Percentiles rank a stretch among this genome's conserved stretches.
These are phyloP conservation scores for Lentinula novae-zelandiae DNA, from an alignment of 1,284 basidiomycete species.

Conservation along the genomic window DNA sequence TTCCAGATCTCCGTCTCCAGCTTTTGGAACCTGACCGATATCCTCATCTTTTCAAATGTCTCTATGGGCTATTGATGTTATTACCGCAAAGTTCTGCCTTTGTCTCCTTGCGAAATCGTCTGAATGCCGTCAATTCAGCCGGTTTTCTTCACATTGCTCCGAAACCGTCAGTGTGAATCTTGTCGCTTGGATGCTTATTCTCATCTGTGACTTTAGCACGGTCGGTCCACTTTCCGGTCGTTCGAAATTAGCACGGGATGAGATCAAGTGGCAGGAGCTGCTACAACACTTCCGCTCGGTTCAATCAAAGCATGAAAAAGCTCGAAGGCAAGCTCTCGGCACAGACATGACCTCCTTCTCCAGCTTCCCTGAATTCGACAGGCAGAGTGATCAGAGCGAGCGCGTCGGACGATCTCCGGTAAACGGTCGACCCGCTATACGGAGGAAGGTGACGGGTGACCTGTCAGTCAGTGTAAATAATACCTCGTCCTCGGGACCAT, in stretches of 20 bases:
- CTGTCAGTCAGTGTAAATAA: slow-evolving; percentile 21
- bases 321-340: slow-evolving; percentile 66
- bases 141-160: slow-evolving; percentile 90
- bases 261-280: slow-evolving; percentile 94
- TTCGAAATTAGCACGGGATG: slow-evolving; percentile 77
- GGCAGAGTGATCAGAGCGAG: slow-evolving; percentile 26
- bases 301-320: slow-evolving; percentile 84
- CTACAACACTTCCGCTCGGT: slow-evolving; percentile 82
- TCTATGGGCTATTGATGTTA: slow-evolving; percentile 97
- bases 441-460: slow-evolving; percentile 57
- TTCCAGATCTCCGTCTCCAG: slow-evolving; percentile 88
- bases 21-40: slow-evolving; percentile 96
- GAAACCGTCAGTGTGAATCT: slow-evolving; percentile 53
- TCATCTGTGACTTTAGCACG: slow-evolving; percentile 18
- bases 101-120: slow-evolving; percentile 88
- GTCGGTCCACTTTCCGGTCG: slow-evolving; percentile 44
- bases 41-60: slow-evolving; percentile 94
- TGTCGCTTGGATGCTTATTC: background rate
- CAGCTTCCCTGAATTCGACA: slow-evolving; percentile 42
- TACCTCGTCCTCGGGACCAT: slow-evolving; percentile 23
- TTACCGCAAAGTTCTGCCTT: slow-evolving; percentile 97
- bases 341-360: slow-evolving; percentile 41
- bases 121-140: slow-evolving; percentile 93
- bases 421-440: slow-evolving; percentile 38
- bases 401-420: slow-evolving; percentile 24